Conservation (phyloP, 768 basidiomycete genomes). For the Glaciozyma martinii region DNA sequence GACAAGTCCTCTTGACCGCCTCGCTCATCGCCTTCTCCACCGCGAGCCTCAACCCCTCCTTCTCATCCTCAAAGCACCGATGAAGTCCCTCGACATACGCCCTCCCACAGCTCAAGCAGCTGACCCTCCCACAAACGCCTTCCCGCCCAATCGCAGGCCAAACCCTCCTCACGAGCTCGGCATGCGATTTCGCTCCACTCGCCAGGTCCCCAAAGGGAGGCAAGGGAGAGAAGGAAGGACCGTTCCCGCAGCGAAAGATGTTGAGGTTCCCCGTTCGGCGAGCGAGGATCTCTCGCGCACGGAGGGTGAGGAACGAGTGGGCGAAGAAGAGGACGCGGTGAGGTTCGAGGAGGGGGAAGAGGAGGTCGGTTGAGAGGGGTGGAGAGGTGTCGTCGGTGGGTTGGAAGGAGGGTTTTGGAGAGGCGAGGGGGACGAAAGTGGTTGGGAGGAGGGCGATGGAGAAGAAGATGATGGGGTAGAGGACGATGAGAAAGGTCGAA, state of each 20-base stretch:
- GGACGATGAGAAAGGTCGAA: not conserved
- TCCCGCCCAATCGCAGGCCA: not conserved
- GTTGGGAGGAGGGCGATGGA: not conserved
- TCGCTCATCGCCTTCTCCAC: constrained; percentile 17
- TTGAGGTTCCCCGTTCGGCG: not conserved
- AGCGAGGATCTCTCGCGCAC: not conserved
- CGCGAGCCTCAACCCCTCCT: constrained; percentile 10
- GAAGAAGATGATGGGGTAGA: not conserved
- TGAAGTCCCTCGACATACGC: not conserved
- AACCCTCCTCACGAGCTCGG: not conserved
- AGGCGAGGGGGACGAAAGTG: not conserved
- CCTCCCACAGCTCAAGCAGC: not conserved
- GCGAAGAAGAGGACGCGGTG: not conserved
- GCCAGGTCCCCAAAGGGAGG: not conserved
- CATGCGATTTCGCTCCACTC: not conserved
- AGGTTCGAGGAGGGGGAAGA: constrained; percentile 4
- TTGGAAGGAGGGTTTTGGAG: not conserved
- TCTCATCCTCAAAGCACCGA: not conserved
- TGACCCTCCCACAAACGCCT: not conserved
- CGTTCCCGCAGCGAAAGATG: constrained; percentile 5
- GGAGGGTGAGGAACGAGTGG: not conserved
- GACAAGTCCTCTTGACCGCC: constrained; percentile 3
- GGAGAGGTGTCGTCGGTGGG: not conserved
- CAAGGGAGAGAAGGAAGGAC: not conserved
- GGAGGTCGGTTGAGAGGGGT: not conserved